Evolutionary conservation across 768 basidiomycete species (phyloP), one percentile per base, ranked within the genome.

Genomic region (Tulasnella sp.): DNA sequence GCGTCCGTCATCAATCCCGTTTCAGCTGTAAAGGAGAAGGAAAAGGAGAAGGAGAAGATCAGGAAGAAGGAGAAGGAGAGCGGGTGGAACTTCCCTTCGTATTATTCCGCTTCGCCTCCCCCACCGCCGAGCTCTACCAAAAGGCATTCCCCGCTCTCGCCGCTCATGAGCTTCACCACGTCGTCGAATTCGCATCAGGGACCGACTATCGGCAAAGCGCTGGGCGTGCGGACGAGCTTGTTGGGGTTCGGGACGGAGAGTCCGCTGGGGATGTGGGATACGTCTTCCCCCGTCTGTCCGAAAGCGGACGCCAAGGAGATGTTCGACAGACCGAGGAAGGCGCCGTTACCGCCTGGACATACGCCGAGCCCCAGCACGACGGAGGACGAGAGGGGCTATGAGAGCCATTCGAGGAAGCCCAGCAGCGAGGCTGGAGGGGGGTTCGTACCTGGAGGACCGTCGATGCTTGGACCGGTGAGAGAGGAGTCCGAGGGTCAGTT

Each of bases 191-290:
- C 37, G 26, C 19, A 39, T 35, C 68, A 69, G 47, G 32, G 26
- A 26, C 52, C 52, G 52, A 70, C 40, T 16, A 68, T 72, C 39
- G 71, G 71, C 22, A 35, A 36, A 26, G 71, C 71, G 29, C 34
- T 47, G 17, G 32, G 39, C 5, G 71, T 72, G 11, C 29, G 71
- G 39, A 72, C 71, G 62, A 66, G 59, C 19, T 65, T 72, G 64
- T 42, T 72, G 34, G 71, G 71, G 16, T 72, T 72, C 29, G 71
- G 71, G 17, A 62, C 69, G 26, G 52, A 52, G 42, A 44, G 26
- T 11, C 41, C 69, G 8, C 29, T 36, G 47, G 47, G 39, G 22
- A 65, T 7, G 35, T 36, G 64, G 64, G 64, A 65, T 65, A 40
- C 34, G 35, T 65, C 64, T 1, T 59, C 52, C 8, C 52, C 52